Evolutionary conservation across 192 early-diverging fungal species (phyloP).

Genomic region (Chytriomyces confervae): DNA sequence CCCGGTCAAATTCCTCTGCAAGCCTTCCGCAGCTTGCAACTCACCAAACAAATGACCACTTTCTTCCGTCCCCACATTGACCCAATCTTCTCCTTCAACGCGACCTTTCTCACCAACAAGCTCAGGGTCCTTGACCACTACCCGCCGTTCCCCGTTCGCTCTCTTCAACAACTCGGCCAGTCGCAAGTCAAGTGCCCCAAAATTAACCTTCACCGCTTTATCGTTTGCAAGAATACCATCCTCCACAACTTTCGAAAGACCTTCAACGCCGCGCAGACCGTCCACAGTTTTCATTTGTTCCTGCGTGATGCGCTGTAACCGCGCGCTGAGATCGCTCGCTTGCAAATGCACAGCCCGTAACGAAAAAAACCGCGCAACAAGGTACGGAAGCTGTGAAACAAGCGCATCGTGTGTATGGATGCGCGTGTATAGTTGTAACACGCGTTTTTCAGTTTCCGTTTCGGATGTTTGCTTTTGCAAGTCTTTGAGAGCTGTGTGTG

Average conservation of each 20-base stretch:
- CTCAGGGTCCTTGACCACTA: not conserved
- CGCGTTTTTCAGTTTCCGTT: constrained; percentile 25
- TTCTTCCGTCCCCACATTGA: not conserved
- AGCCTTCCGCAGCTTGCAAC: not conserved
- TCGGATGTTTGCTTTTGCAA: constrained; percentile 5
- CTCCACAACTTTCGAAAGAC: constrained; percentile 15
- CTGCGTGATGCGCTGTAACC: not conserved
- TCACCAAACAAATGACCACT: not conserved
- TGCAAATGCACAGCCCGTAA: constrained; percentile 3
- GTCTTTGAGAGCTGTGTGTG: constrained; percentile 6
- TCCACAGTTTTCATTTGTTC: constrained; percentile 30
- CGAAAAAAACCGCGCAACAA: constrained; percentile 5
- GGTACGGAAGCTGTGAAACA: constrained; percentile 11
- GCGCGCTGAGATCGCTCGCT: constrained; percentile 7
- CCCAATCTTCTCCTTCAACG: not conserved
- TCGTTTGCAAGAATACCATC: constrained; percentile 19
- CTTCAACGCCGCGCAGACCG: constrained; percentile 11
- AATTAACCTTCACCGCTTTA: not conserved
- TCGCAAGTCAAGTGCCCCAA: constrained; percentile 6
- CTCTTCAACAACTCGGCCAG: not conserved
- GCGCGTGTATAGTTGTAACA: constrained; percentile 8
- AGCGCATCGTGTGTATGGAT: not conserved
- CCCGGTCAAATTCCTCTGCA: not conserved
- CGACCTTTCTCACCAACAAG: not conserved
- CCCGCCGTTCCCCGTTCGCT: not conserved